Percentiles rank a stretch among this genome's conserved stretches.
Evolutionary conservation across 140 eudicot species (phyloP).

Genomic region (Artemisia princeps): DNA sequence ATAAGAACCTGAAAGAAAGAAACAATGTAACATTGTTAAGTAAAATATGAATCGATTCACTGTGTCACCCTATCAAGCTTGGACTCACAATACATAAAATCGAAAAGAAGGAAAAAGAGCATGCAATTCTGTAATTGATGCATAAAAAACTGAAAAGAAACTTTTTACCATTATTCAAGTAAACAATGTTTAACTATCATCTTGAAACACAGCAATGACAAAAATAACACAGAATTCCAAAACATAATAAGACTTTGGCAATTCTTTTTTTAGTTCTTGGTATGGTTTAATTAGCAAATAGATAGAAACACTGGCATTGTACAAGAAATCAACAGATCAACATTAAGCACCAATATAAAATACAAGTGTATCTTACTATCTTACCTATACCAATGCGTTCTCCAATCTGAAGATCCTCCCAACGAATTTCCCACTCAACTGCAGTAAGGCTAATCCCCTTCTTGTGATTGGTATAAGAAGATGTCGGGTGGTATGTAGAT

Average conservation of each 20-base stretch:
- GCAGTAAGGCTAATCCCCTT: conserved; percentile 51
- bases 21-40: conserved; percentile 13
- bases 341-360: not conserved
- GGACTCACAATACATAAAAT: not conserved
- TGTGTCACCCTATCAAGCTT: not conserved
- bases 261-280: not conserved
- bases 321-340: not conserved
- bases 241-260: conserved; percentile 1
- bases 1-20: conserved; percentile 65
- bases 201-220: not conserved
- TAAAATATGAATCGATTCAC: not conserved
- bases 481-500: conserved; percentile 2
- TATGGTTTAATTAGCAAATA: conserved; percentile 6
- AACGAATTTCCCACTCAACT: conserved; percentile 82
- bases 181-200: not conserved
- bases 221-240: conserved; percentile 7
- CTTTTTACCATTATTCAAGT: not conserved
- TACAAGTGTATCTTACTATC: conserved; percentile 26
- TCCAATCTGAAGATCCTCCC: conserved; percentile 94
- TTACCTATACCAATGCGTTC: conserved; percentile 95
- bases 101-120: not conserved
- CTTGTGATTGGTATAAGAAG: conserved; percentile 29
- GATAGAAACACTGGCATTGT: conserved; percentile 3
- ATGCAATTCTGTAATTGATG: too few species aligned
- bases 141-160: not conserved